Base-by-base conservation (phyloP, 148 eudicot genomes). In the Rhododendron mucronatum region DNA sequence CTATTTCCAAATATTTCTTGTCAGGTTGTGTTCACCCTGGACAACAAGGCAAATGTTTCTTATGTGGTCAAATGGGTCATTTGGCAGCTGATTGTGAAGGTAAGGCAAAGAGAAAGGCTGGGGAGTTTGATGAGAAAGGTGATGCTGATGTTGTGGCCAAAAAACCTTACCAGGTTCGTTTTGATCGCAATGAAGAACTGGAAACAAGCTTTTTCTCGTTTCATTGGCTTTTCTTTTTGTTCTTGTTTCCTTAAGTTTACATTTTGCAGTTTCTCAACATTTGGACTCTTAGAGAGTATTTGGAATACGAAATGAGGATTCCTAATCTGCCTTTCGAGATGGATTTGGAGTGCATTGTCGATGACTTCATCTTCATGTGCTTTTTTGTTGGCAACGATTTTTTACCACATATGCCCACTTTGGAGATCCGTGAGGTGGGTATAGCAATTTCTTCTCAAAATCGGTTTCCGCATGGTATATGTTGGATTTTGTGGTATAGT, bases 341-440 rank as follows among this genome's bases (percentile, higher is more conserved):
- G 78, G 95, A 97, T 88, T 84, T 97, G 57, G 99, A 97, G 91
- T 83, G 98, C 89, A 92, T 95, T 85, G 85, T 97, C 39, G 99
- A 95, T 88, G 99, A 97, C 86, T 97, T 95, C 85, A 92, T 97
- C 88, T 97, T 97, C 90, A 95, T 97, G 45, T 97, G 99, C 87
- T 97, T 97, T 91, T 97, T 97, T 88, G 99, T 97, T 11, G 99
- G 99, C 86, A 97, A 97, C 91, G 99, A 97, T 78, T 97, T 97
- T 84, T 88, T 95, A 83, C 99, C 99, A 26, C 99, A 97, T 88
- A 95, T 97, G 99, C 99, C 99, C 30, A 97, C 98, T 3, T 88
- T 97, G 87, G 99, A 97, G 91, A 97, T 97, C 81, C 98, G 98
- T 21, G 99, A 97, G 98, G 99, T 96, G 50, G 65, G 95, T 91